Conservation (phyloP, 441 rosid species). For the Eruca vesicaria region DNA sequence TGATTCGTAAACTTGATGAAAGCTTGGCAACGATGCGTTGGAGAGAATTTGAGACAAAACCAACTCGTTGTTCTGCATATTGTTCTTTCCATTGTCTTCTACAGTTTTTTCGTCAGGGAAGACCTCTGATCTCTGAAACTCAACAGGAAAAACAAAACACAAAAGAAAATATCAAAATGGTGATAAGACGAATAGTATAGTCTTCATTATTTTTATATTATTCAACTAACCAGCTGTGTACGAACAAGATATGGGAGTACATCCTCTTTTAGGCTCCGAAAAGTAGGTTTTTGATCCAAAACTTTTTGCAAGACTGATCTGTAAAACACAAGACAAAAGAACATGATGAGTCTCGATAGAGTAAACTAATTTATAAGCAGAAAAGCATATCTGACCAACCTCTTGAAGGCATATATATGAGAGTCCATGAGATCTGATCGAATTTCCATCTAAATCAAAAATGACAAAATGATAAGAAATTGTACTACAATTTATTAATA, state of each 20-base stretch:
- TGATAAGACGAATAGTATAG: neutral
- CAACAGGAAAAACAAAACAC: constrained; percentile 9
- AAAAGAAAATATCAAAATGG: constrained; percentile 17
- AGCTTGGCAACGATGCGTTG: constrained; percentile 72
- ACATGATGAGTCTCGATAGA: neutral
- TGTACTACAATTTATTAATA: neutral
- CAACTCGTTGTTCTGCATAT: constrained; percentile 51
- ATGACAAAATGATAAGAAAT: constrained; percentile 11
- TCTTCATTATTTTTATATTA: constrained; percentile 1
- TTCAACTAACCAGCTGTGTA: constrained; percentile 84
- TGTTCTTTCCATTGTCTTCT: constrained; percentile 76
- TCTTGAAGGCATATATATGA: constrained; percentile 95
- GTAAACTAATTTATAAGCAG: neutral
- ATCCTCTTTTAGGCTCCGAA: constrained; percentile 80
- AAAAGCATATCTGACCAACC: constrained; percentile 45
- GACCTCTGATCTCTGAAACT: constrained; percentile 65
- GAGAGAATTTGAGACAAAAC: constrained; percentile 61
- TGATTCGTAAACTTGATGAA: constrained; percentile 58
- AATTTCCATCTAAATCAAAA: constrained; percentile 71
- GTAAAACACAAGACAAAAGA: constrained; percentile 11
- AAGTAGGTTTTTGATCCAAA: constrained; percentile 61
- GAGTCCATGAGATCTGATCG: constrained; percentile 93
- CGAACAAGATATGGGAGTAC: constrained; percentile 88
- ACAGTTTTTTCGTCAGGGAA: constrained; percentile 44
- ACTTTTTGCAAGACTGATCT: constrained; percentile 82